Evolutionary conservation across 1,284 basidiomycete species (phyloP), one percentile per base, ranked within the genome.

Genomic region (Pseudozyma thailandica): DNA sequence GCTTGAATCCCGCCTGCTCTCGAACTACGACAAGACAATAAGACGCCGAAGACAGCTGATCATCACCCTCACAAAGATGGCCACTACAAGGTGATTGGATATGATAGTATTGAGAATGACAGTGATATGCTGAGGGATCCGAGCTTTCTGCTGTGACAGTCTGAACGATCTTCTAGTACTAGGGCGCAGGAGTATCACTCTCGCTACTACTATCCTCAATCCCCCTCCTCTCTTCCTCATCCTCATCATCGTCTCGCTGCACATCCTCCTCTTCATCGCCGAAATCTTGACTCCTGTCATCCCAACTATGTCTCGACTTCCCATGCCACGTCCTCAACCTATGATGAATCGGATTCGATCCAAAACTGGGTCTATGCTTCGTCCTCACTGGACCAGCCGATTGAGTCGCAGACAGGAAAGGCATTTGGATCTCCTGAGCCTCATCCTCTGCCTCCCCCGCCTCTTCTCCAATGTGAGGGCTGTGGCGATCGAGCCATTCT

Each of bases 241-340:
- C 23, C 16, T n/a, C 20, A n/a, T n/a, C n/a, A n/a, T n/a, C n/a
- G n/a, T n/a, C n/a, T n/a, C n/a, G n/a, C n/a, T n/a, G n/a, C 21
- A 75, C 80, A 15, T 83, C 83, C 58, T 85, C 85, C 69, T 82
- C 52, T 27, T 54, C 83, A 5, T 83, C 84, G 50, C 85, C 85
- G 25, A 74, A 77, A 26, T 58, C 79, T n/a, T 84, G 57, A 43
- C 58, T 55, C 7, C 69, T 41, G 27, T 72, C 84, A 42, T 84
- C 82, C 26, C 70, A 68, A 61, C 76, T 50, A 38, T 66, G 27
- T 18, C 56, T 53, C 30, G 57, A 54, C 21, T 59, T 43, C 7
- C 47, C 60, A 38, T 59, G 59, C 50, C 50, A 53, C 6, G 42
- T 54, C 12, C 65, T 28, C 21, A 69, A 20, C 27, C 65, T 51